These are phyloP conservation scores for Calendula officinalis DNA, from an alignment of 129 eudicot genomes.

Conservation along the genomic window DNA sequence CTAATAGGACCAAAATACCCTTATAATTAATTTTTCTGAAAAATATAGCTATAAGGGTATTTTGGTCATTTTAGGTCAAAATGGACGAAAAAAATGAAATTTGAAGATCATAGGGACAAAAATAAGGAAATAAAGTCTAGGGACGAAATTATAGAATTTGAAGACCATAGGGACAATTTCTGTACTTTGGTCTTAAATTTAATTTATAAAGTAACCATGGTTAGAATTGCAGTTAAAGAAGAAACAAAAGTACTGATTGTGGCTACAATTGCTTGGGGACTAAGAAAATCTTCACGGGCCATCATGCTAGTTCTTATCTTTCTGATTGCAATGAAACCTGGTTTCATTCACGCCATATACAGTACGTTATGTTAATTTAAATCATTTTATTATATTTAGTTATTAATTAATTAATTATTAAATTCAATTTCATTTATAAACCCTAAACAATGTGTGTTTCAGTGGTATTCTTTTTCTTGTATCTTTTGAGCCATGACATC, in stretches of 20 bases:
- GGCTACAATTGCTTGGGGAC: conserved; percentile 57
- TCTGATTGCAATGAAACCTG: conserved; percentile 50
- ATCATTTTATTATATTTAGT: background rate
- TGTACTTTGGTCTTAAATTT: background rate
- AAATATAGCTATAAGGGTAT: no score
- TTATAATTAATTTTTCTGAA: no score
- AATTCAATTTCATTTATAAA: conserved; percentile 11
- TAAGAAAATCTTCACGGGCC: conserved; percentile 54
- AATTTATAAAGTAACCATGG: conserved; percentile 2
- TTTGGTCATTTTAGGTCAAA: no score
- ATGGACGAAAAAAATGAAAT: no score
- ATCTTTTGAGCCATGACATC: conserved; percentile 50
- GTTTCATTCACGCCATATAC: conserved; percentile 53
- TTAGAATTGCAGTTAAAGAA: conserved; percentile 41
- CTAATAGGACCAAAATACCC: no score
- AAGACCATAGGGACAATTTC: no score
- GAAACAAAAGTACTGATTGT: conserved; percentile 53
- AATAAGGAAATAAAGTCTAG: no score
- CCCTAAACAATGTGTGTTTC: conserved; percentile 18
- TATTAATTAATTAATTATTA: background rate
- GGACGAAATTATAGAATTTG: no score
- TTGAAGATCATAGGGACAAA: no score
- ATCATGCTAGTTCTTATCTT: conserved; percentile 48
- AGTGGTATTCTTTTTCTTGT: conserved; percentile 51
- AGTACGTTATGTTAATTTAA: conserved; percentile 36